Evolutionary conservation across 805 yeast genomes (phyloP), one percentile per base, ranked within the genome.

Genomic region (Saccharomycopsis malanga): DNA sequence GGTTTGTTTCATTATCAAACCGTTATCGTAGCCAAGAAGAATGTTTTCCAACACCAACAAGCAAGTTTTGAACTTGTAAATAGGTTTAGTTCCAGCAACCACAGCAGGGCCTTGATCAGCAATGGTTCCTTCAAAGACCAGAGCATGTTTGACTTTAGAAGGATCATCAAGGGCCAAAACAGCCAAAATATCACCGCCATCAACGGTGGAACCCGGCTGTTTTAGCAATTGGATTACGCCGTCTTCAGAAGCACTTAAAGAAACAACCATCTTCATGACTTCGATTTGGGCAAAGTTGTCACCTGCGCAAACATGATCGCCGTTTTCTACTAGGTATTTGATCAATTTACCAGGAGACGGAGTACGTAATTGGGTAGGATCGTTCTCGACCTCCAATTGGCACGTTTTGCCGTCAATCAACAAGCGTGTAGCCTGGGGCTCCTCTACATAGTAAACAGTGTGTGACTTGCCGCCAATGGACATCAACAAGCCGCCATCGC

Each of bases 261-360:
- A 97, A 97, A 93, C 93, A 68, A 89, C 88, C 98, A 93, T 93
- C 69, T 93, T 93, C 99, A 93, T 93, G 56, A 93, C 98, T 70
- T 93, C 99, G 49, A 93, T 96, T 70, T 93, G 98, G 36, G 98
- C 98, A 61, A 79, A 94, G 39, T 97, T 81, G 69, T 91, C 95
- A 52, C 98, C 98, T 51, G 93, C 80, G 44, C 67, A 68, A 58
- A 93, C 77, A 61, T 91, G 98, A 54, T 91, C 98, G 56, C 98
- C 98, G 58, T 82, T 83, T 62, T 94, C 98, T 53, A 93, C 95
- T 57, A 93, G 72, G 64, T 81, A 93, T 63, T 87, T 87, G 53
- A 91, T 95, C 56, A 93, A 76, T 70, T 93, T 93, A 73, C 99
- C 99, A 46, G 98, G 99, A 24, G 98, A 93, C 39, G 98, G 98